Evolutionary conservation across 192 early-diverging fungal species (phyloP).

Genomic region (Cetraspora pellucida): DNA sequence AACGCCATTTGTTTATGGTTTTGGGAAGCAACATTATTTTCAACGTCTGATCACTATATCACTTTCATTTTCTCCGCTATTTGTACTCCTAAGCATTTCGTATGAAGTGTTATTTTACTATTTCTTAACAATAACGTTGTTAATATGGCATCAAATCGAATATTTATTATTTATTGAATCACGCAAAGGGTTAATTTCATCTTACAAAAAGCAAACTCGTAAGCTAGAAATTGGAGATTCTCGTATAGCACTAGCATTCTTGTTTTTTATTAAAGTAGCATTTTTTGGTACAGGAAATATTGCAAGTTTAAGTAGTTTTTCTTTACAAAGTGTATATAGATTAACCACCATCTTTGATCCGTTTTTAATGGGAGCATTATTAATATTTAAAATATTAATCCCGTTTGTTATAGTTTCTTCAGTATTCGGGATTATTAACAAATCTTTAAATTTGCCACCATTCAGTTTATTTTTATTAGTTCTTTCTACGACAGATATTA

Average conservation of each 20-base stretch:
- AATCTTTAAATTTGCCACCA: conserved; percentile 76
- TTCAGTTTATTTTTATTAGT: conserved; percentile 88
- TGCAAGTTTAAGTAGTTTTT: conserved; percentile 84
- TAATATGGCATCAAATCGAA: conserved; percentile 82
- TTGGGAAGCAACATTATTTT: conserved; percentile 70
- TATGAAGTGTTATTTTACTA: conserved; percentile 91
- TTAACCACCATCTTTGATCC: conserved; percentile 90
- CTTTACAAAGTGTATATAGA: conserved; percentile 84
- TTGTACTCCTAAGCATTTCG: conserved; percentile 86
- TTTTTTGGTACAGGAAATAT: conserved; percentile 99
- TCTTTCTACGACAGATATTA: conserved; percentile 85
- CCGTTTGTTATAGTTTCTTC: conserved; percentile 92
- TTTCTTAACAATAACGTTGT: conserved; percentile 69
- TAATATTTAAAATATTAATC: conserved; percentile 90
- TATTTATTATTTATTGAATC: conserved; percentile 33
- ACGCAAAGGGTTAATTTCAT: too few species aligned
- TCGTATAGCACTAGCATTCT: conserved; percentile 71
- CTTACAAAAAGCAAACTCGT: conserved; percentile 34
- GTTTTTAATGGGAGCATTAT: conserved; percentile 81
- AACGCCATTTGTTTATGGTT: conserved; percentile 67
- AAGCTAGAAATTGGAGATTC: conserved; percentile 57
- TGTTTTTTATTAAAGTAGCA: conserved; percentile 89
- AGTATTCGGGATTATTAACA: conserved; percentile 75
- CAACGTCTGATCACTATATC: conserved; percentile 81
- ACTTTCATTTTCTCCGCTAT: conserved; percentile 84